Base-by-base conservation (phyloP, 495 filamentous ascomycete species). In the Penicillium egyptiacum region DNA sequence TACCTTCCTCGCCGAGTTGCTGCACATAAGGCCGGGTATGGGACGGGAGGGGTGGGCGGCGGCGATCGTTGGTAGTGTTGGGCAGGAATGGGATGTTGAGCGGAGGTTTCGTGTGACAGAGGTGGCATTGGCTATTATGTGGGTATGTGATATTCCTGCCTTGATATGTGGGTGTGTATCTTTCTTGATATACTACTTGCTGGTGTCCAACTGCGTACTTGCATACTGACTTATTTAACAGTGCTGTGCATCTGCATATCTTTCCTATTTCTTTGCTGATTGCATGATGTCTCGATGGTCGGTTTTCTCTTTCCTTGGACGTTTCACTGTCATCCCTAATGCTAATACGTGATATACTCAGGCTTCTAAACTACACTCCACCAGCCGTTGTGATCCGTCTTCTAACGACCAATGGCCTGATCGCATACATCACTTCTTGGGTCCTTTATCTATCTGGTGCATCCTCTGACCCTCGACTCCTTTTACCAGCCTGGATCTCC, bases 231-330 rank as follows among this genome's bases (percentile, higher is more conserved):
- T 31, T 31, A 10, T 17, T 43, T 26, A 7, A 50, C 52, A 92
- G 90, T 92, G 90, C 78, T 82, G 79, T 68, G 86, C 88, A 70
- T 91, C 89, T 39, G 91, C 86, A 48, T 92, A 92, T 72, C 82
- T 94, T 68, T 90, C 88, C 54, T 94, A 92, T 71, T 88, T 91
- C 74, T 93, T 94, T 72, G 91, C 89, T 57, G 90, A 96, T 74
- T 91, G 89, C 72, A 86, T 94, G 66, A 96, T 96, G 90, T 91
- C 88, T 59, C 85, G 91, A 69, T 94, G 90, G 90, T 89, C 59
- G n/a, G 78, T 76, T 41, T 45, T 44, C 25, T 43, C 40, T 20
- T 48, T 35, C 30, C 35, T 53, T 14, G 31, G 11, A 28, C 10
- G 1, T 41, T 16, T 40, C 23, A 48, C 4, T 30, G 42, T 30